Base-by-base conservation (phyloP, 768 basidiomycete species). In the Brasilioporus rufonigricans region DNA sequence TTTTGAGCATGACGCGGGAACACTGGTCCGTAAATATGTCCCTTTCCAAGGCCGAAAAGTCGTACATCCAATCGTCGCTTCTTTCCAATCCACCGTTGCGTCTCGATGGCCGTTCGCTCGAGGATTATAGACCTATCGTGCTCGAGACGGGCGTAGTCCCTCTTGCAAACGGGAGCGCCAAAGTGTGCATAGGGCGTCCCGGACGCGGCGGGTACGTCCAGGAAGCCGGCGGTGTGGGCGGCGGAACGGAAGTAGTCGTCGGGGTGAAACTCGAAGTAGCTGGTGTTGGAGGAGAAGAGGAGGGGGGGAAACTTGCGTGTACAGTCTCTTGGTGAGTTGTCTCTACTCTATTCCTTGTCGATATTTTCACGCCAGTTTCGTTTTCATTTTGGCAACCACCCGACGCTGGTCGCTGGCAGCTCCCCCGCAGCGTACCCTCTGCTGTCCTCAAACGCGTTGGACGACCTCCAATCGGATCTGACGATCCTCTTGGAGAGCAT, bases 91-190 rank as follows among this genome's bases (percentile, higher is more conserved):
- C 81, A 2, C 82, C 91, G 2, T 73, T 84, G n/a, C 87, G 93
- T 48, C 77, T 82, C 5, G 93, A 95, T 67, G 91, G 91, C 1
- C 86, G 93, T 19, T 64, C 74, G 7, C 75, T 88, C 0, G 69
- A 77, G 33, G 86, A 89, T 58, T 93, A 81, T 62, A 79, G 93
- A 27, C 71, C 80, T 0, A 77, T 94, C 21, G 74, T 82, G 9
- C 80, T 95, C 27, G 86, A 91, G 71, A 90, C 89, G 0, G 89
- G 87, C 21, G 80, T 89, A 2, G 83, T 85, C 16, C 89, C 91
- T 6, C 79, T 91, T 6, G 87, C 92, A 19, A 93, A 94, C 56
- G 93, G 93, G 7, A 93, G 91, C 58, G 90, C 90, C 6, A 80
- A 81, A 23, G 73, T 93, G 9, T 82, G 76, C 59, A 80, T 93